Evolutionary conservation across 805 yeast genomes (phyloP).

Genomic region (Myxozyma vanderwaltii): DNA sequence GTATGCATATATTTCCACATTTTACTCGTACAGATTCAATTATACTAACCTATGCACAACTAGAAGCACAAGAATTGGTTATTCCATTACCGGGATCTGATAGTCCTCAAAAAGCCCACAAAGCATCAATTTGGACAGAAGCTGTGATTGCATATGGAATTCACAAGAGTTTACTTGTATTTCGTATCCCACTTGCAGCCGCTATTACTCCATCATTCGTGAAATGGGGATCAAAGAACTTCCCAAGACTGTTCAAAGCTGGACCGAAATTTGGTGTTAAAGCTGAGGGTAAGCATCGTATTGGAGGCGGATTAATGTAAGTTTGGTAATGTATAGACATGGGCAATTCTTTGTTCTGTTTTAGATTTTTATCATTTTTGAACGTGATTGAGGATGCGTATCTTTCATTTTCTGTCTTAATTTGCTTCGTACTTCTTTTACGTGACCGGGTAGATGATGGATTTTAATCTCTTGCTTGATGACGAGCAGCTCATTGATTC

Average conservation of each 20-base stretch:
- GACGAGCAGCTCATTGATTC: too few species aligned
- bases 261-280: slow-evolving; percentile 22
- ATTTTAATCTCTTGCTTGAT: too few species aligned
- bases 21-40: not conserved
- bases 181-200: slow-evolving; percentile 87
- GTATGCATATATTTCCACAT: not conserved
- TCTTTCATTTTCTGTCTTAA: too few species aligned
- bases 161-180: slow-evolving; percentile 75
- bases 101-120: slow-evolving; percentile 37
- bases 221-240: slow-evolving; percentile 75
- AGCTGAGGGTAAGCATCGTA: slow-evolving; percentile 22
- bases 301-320: slow-evolving; percentile 25
- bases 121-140: slow-evolving; percentile 67
- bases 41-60: not conserved
- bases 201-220: slow-evolving; percentile 87
- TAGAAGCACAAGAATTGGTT: slow-evolving; percentile 1
- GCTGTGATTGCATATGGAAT: slow-evolving; percentile 88
- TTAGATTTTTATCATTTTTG: too few species aligned
- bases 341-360: too few species aligned
- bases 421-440: too few species aligned
- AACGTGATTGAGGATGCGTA: too few species aligned
- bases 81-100: not conserved
- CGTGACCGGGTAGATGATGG: too few species aligned
- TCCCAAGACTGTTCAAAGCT: slow-evolving; percentile 44
- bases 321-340: not conserved